Percentiles rank a stretch among this genome's conserved stretches.
Evolutionary conservation across 2,329 filamentous ascomycete genomes (phyloP).

Genomic region (Sordariomycetes sp.): DNA sequence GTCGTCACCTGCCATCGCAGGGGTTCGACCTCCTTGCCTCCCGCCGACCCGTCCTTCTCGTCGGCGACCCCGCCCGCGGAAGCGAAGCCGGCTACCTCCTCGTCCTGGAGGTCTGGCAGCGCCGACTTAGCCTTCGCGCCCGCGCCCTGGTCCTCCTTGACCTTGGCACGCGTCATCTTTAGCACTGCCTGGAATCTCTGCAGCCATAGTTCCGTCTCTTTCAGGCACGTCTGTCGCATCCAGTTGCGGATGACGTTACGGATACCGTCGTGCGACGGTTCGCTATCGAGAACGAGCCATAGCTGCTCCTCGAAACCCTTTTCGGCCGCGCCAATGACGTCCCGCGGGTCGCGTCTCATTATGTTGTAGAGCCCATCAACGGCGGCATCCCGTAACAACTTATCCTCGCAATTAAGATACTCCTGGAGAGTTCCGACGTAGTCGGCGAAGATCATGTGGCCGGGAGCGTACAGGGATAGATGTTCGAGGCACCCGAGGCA

Average conservation of each 20-base stretch:
- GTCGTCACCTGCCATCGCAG: conserved; percentile 92
- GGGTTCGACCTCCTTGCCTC: conserved; percentile 53
- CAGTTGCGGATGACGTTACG: conserved; percentile 84
- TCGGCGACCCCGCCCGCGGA: conserved; percentile 54
- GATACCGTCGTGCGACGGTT: conserved; percentile 68
- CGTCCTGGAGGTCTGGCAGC: conserved; percentile 79
- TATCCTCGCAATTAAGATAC: conserved; percentile 59
- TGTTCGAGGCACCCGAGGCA: conserved; percentile 81
- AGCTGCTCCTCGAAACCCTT: conserved; percentile 79
- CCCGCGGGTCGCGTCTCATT: conserved; percentile 83
- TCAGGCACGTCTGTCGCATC: conserved; percentile 80
- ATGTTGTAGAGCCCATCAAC: conserved; percentile 85
- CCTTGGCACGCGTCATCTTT: conserved; percentile 70
- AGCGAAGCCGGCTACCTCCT: conserved; percentile 93
- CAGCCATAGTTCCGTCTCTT: conserved; percentile 76
- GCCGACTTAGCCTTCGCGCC: conserved; percentile 26
- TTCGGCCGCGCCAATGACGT: conserved; percentile 67
- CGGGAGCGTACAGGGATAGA: conserved; percentile 81
- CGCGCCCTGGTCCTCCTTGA: conserved; percentile 34
- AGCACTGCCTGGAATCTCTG: conserved; percentile 79
- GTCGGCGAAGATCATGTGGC: conserved; percentile 69
- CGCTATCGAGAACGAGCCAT: conserved; percentile 77
- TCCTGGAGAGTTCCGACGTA: conserved; percentile 78
- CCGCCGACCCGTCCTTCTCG: conserved; percentile 35
- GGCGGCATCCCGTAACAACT: conserved; percentile 65